Base-by-base conservation (phyloP, 768 basidiomycete species). In the Hydnomerulius pinastri region DNA sequence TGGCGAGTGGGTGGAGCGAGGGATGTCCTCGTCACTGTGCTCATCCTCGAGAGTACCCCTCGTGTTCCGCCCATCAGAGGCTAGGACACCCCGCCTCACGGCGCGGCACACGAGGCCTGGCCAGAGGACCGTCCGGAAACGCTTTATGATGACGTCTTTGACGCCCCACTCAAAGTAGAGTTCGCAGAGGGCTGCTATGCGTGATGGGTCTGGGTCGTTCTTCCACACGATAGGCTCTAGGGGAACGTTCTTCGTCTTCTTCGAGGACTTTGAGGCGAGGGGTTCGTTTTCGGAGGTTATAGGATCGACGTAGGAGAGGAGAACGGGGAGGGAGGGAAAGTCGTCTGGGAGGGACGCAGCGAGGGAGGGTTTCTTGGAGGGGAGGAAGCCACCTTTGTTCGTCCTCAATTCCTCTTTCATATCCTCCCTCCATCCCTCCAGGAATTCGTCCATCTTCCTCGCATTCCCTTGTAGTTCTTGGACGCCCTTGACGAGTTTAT, bases 141-240 rank as follows among this genome's bases (percentile, higher is more conserved):
- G 84, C 56, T 90, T 90, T 56, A 90, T 78, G 48, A 96, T 90
- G 2, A 83, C 75, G 41, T 91, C 87, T 58, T 77, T 85, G 43
- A 90, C 85, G 0, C 93, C 93, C 93, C 93, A 97, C 63, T 95
- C 93, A 54, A 96, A 96, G 64, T 85, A 88, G 40, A 85, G 76
- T 67, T 97, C 94, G 71, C 92, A 95, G 3, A 85, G 75, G 9
- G 73, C 79, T 0, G 94, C 92, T 13, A 95, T 78, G 46, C 79
- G 81, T 13, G 78, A 79, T 1, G 91, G 71, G 57, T 87, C 82
- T 0, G 87, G 86, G 52, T 92, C 88, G 46, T 68, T 63, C 28
- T 62, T 60, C 80, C 80, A 82, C 15, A 71, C 76, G 2, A 73
- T 64, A 0, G 71, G 77, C 51, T 59, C n/a, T n/a, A n/a, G 66